Evolutionary conservation across 1,139 yeast species (phyloP).

Genomic region (Pneumocystis canis): DNA sequence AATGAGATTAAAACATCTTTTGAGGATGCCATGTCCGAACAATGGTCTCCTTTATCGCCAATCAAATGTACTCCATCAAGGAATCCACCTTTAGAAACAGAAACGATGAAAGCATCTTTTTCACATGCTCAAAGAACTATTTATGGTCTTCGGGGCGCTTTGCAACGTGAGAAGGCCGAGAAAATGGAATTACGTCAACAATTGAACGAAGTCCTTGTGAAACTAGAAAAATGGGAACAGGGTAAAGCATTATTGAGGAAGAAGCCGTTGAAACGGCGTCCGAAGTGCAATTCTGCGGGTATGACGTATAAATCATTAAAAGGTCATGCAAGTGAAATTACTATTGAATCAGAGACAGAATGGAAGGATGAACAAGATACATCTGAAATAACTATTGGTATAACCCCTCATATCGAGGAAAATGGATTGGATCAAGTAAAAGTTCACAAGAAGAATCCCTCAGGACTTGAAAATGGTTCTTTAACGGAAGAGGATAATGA

Average conservation of each 20-base stretch:
- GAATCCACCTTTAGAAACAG: conserved; percentile 45
- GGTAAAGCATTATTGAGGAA: conserved; percentile 3
- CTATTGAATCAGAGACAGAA: conserved; percentile 14
- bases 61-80: conserved; percentile 34
- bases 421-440: too few species aligned
- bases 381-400: conserved; percentile 9
- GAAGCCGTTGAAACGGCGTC: background rate
- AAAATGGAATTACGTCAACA: conserved; percentile 23
- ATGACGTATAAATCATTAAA: conserved; percentile 1
- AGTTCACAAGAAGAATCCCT: too few species aligned
- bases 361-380: conserved; percentile 18
- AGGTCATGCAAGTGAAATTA: conserved; percentile 1
- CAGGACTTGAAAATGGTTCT: background rate
- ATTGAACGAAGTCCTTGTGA: conserved; percentile 19
- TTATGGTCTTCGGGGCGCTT: conserved; percentile 19
- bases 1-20: conserved; percentile 2
- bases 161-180: conserved; percentile 25
- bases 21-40: conserved; percentile 17
- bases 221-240: conserved; percentile 11
- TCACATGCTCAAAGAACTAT: conserved; percentile 43
- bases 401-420: background rate
- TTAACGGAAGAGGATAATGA: background rate
- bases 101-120: conserved; percentile 52
- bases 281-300: background rate
- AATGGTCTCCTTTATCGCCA: conserved; percentile 30